A percentile compares a stretch with the other conserved stretches of the same genome.
These are phyloP conservation scores for Prosopis cineraria DNA, from an alignment of 306 rosid species.

Conservation along the genomic window DNA sequence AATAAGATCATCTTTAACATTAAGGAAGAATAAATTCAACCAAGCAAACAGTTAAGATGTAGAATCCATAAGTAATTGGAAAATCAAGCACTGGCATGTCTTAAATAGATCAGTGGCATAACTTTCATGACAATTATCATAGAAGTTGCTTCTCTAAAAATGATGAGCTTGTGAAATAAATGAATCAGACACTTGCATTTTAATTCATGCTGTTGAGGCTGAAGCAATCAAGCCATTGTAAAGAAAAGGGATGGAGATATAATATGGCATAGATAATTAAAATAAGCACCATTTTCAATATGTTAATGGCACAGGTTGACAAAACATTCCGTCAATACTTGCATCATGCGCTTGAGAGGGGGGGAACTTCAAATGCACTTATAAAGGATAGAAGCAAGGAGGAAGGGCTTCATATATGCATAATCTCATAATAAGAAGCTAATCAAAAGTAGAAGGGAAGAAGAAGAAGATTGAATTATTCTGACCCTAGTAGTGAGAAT, in stretches of 20 bases:
- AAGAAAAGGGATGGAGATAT: background rate
- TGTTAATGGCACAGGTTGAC: background rate
- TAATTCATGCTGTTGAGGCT: background rate
- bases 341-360: background rate
- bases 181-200: background rate
- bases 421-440: background rate
- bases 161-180: background rate
- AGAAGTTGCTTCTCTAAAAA: background rate
- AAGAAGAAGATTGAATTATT: background rate
- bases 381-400: background rate
- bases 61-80: background rate
- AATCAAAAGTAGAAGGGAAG: background rate
- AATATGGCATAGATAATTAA: background rate
- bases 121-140: slow-evolving; percentile 7
- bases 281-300: no score
- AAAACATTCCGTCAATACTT: background rate
- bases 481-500: background rate
- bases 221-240: background rate
- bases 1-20: slow-evolving; percentile 24
- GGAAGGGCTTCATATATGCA: slow-evolving; percentile 4
- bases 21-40: background rate
- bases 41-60: slow-evolving; percentile 10
- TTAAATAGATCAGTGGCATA: background rate
- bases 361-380: background rate
- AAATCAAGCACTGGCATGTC: slow-evolving; percentile 29